phyloP scores from a whole-genome alignment of 2,329 filamentous ascomycete species.

The Penicillium nordicum region DNA sequence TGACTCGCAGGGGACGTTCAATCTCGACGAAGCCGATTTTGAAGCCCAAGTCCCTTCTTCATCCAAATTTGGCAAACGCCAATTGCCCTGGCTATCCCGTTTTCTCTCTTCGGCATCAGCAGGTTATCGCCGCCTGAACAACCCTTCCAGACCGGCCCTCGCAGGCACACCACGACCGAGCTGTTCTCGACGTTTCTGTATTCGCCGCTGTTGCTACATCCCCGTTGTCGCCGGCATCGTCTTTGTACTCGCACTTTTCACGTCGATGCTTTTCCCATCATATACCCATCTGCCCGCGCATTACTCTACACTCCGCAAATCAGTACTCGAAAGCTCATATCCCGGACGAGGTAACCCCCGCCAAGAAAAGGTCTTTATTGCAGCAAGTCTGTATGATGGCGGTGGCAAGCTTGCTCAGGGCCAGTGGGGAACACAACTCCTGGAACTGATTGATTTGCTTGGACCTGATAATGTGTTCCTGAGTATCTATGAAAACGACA shows the following conservation, averaged over 20 bases:
- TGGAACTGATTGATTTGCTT: conserved; percentile 62
- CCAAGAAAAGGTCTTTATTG: conserved; percentile 69
- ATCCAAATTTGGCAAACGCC: conserved; percentile 23
- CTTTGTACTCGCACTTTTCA: conserved; percentile 39
- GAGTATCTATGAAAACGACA: conserved; percentile 71
- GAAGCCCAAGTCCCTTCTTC: conserved; percentile 35
- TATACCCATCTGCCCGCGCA: conserved; percentile 55
- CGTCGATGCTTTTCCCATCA: conserved; percentile 52
- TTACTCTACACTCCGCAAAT: conserved; percentile 43
- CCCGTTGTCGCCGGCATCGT: conserved; percentile 28
- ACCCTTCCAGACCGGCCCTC: conserved; percentile 24
- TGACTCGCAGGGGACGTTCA: conserved; percentile 41
- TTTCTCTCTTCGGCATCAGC: conserved; percentile 28
- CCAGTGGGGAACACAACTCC: conserved; percentile 60
- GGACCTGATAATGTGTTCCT: conserved; percentile 67
- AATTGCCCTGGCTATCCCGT: conserved; percentile 26
- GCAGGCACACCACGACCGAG: conserved; percentile 22
- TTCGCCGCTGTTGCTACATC: conserved; percentile 31
- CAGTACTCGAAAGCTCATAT: conserved; percentile 28
- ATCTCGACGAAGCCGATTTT: conserved; percentile 43
- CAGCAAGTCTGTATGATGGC: conserved; percentile 66
- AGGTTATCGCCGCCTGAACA: conserved; percentile 32
- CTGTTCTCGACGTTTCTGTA: conserved; percentile 28
- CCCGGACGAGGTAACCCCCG: conserved; percentile 50
- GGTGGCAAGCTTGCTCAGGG: conserved; percentile 59